A percentile compares a stretch with the other conserved stretches of the same genome.
These are phyloP conservation scores for Micractinium sp. DNA, from an alignment of 139 green algal species.

Conservation along the genomic window DNA sequence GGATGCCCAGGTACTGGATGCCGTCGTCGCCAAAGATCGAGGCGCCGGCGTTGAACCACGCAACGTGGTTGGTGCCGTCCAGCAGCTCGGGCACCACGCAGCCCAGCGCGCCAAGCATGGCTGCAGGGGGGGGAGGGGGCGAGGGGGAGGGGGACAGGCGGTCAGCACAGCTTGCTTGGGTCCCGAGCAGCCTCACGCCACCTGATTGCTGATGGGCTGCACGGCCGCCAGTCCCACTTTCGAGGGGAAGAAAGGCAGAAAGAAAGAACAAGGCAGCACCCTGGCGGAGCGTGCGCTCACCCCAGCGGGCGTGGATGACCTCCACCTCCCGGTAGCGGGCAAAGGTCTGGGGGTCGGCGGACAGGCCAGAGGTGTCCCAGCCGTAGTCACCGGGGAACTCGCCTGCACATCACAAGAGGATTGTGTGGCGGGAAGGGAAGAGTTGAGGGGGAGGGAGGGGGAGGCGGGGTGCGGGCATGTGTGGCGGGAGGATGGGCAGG, in stretches of 20 bases:
- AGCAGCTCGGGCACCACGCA: slow-evolving; percentile 86
- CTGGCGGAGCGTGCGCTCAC: slow-evolving; percentile 38
- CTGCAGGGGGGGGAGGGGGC: background rate
- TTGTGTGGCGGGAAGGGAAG: too few relatives aligned
- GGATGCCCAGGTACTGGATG: slow-evolving; percentile 79
- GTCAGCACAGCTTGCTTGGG: background rate
- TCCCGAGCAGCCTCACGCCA: too few relatives aligned
- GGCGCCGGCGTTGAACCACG: slow-evolving; percentile 81
- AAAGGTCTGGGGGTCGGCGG: slow-evolving; percentile 86
- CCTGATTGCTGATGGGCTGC: too few relatives aligned
- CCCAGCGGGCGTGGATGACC: slow-evolving; percentile 91
- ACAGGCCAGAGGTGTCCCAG: slow-evolving; percentile 87
- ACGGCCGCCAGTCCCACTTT: too few relatives aligned
- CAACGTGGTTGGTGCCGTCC: slow-evolving; percentile 66
- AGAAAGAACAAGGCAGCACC: background rate
- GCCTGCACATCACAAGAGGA: slow-evolving; percentile 27
- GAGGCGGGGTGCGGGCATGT: background rate
- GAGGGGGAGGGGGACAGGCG: too few relatives aligned
- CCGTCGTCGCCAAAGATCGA: slow-evolving; percentile 64
- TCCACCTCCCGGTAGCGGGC: slow-evolving; percentile 82
- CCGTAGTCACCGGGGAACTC: slow-evolving; percentile 78
- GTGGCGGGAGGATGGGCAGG: background rate
- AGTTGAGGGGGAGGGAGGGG: too few relatives aligned
- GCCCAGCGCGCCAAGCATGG: slow-evolving; percentile 94
- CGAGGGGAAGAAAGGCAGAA: too few relatives aligned